Base-by-base conservation (phyloP, 495 filamentous ascomycete genomes). In the Pyronema omphalodes region DNA sequence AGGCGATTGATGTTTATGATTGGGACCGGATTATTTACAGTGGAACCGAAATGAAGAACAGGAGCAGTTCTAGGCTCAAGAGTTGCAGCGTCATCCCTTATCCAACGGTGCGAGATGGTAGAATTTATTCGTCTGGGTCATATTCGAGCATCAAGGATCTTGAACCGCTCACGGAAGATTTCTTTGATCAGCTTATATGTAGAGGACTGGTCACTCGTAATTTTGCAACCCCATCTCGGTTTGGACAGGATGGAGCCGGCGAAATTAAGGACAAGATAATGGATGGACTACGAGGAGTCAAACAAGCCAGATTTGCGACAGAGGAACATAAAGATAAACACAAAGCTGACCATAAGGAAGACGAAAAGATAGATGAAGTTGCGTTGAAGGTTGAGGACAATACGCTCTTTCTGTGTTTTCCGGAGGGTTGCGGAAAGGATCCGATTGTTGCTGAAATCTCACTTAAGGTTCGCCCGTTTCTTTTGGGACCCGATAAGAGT, bases 401-500 rank as follows among this genome's bases (percentile, higher is more conserved):
- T 18, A 49, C 50, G 47, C 45, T 63, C 14, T 56, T 56, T 15
- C 46, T 62, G 3, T 56, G 56, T n/a, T 63, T 63, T 45, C 60
- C 53, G 9, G 35, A 58, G 12, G 51, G 57, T 23, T 56, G 59
- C 33, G 44, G 56, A 6, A 44, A 35, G 9, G 60, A 59, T 37
- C 47, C 60, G 34, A 52, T 62, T 35, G 59, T 63, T 34, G 17
- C 57, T 41, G 59, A 63, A 40, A 52, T 62, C 37, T 44, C 59
- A 19, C 33, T 63, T 7, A 57, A 58, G 37, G 44, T 63, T 9
- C 53, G 55, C 12, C 60, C 59, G 9, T 45, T 56, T 57, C 52
- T 56, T 34, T 57, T 43, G 50, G 55, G 15, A 51, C 50, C 9
- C 15, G 12, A 52, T 37, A 62, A 62, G 39, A n/a, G 56, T 3